Evolutionary conservation across 345 rosid genomes (phyloP).

Genomic region (Populus pruinosa): DNA sequence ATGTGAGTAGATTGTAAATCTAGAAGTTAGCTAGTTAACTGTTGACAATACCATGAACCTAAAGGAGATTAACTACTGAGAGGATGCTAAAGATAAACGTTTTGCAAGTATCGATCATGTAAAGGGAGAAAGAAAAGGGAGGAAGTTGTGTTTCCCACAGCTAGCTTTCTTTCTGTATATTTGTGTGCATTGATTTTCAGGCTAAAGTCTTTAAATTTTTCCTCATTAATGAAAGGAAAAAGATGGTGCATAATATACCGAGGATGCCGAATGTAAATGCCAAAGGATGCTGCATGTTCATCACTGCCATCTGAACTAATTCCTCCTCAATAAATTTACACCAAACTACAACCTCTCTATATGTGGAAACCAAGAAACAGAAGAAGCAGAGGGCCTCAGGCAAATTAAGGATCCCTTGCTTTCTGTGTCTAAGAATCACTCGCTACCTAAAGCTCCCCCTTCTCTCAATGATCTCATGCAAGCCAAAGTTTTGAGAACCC

Average conservation of each 20-base stretch:
- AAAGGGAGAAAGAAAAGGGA: not conserved
- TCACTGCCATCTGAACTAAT: slow-evolving; percentile 31
- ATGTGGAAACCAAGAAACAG: not conserved
- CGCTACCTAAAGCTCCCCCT: not conserved
- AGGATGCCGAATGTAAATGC: slow-evolving; percentile 60
- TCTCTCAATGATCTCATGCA: slow-evolving; percentile 11
- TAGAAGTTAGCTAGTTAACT: no score
- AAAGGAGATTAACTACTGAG: no score
- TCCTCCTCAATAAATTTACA: not conserved
- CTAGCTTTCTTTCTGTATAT: no score
- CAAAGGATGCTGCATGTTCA: slow-evolving; percentile 29
- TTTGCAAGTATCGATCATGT: no score
- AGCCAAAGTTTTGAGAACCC: not conserved
- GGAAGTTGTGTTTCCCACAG: not conserved
- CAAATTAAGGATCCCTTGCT: slow-evolving; percentile 30
- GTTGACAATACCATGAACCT: no score
- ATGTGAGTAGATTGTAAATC: not conserved
- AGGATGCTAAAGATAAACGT: no score
- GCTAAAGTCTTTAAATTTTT: no score
- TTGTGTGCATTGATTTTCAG: no score
- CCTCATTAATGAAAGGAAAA: not conserved
- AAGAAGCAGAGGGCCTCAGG: slow-evolving; percentile 14
- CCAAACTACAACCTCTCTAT: not conserved
- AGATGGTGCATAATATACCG: slow-evolving; percentile 38
- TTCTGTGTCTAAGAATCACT: not conserved